Percentiles rank a stretch among this genome's conserved stretches.
phyloP scores from a whole-genome alignment of 2,329 filamentous ascomycete species.

The Cucurbitaria berberidis region DNA sequence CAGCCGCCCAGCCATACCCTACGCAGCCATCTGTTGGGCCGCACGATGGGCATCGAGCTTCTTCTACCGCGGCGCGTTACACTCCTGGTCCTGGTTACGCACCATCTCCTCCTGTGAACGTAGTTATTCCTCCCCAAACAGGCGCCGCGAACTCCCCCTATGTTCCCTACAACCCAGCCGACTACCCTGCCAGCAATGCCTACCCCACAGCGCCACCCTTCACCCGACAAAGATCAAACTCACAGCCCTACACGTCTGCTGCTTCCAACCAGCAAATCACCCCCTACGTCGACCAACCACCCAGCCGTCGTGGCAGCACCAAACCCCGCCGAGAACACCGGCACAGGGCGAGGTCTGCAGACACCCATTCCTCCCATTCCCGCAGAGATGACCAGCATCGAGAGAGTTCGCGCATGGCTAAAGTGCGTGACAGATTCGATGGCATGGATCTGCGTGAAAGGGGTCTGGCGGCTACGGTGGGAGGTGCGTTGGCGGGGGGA shows the following conservation, averaged over 20 bases:
- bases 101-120: slow-evolving; percentile 34
- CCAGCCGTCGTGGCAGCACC: slow-evolving; percentile 36
- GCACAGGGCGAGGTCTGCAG: slow-evolving; percentile 48
- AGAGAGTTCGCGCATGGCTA: slow-evolving; percentile 36
- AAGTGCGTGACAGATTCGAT: slow-evolving; percentile 46
- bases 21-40: slow-evolving; percentile 1
- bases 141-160: slow-evolving; percentile 32
- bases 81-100: slow-evolving; percentile 42
- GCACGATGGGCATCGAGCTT: slow-evolving; percentile 18
- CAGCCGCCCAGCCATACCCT: slow-evolving; percentile 13
- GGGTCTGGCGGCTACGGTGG: slow-evolving; percentile 44
- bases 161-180: slow-evolving; percentile 40
- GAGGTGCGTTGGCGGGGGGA: slow-evolving; percentile 49
- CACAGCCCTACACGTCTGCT: slow-evolving; percentile 38
- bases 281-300: slow-evolving; percentile 31
- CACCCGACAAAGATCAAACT: slow-evolving; percentile 43
- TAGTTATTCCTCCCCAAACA: slow-evolving; percentile 31
- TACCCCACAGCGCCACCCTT: slow-evolving; percentile 44
- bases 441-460: slow-evolving; percentile 41
- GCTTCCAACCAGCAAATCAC: slow-evolving; percentile 22
- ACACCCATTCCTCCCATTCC: slow-evolving; percentile 40
- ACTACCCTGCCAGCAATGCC: slow-evolving; percentile 31
- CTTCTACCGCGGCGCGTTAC: slow-evolving; percentile 37
- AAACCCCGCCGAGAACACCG: slow-evolving; percentile 32
- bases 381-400: slow-evolving; percentile 42